phyloP scores from a whole-genome alignment of 2,329 filamentous ascomycete species.

The Allantophomopsis lycopodina region DNA sequence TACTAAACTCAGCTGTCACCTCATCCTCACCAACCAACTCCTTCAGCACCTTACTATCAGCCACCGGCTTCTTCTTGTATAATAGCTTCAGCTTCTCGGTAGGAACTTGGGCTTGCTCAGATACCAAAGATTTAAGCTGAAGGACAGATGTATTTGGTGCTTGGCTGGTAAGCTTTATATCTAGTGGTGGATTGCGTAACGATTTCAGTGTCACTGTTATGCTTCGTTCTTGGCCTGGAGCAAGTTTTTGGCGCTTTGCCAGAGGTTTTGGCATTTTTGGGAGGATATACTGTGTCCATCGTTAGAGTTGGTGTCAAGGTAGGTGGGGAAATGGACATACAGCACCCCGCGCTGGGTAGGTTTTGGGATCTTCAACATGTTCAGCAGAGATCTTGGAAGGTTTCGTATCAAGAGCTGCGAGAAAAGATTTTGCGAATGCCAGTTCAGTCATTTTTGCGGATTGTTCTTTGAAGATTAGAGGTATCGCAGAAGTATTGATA shows the following conservation, averaged over 20 bases:
- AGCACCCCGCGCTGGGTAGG: slow-evolving; percentile 61
- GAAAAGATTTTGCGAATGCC: slow-evolving; percentile 71
- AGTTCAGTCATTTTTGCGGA: slow-evolving; percentile 58
- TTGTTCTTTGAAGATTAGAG: not conserved
- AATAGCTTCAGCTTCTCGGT: slow-evolving; percentile 77
- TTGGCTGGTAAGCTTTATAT: slow-evolving; percentile 49
- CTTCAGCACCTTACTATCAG: slow-evolving; percentile 62
- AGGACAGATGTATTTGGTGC: slow-evolving; percentile 60
- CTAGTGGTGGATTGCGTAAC: slow-evolving; percentile 59
- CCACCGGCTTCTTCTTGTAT: slow-evolving; percentile 73
- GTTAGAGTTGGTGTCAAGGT: slow-evolving; percentile 5
- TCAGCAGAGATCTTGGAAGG: slow-evolving; percentile 75
- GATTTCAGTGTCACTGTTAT: slow-evolving; percentile 56
- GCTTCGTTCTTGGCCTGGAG: slow-evolving; percentile 37
- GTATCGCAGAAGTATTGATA: not conserved
- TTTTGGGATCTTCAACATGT: slow-evolving; percentile 76
- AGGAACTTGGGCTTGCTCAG: slow-evolving; percentile 45
- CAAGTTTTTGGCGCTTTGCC: slow-evolving; percentile 26
- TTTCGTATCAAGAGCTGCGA: slow-evolving; percentile 64
- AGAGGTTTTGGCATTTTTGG: slow-evolving; percentile 50
- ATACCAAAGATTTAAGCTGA: slow-evolving; percentile 62
- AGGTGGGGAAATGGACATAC: slow-evolving; percentile 34
- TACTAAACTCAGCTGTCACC: slow-evolving; percentile 56
- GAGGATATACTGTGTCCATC: slow-evolving; percentile 47
- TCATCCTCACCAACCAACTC: slow-evolving; percentile 52